Conservation (phyloP, 768 basidiomycete species). For the Panaeolus cyanescens region DNA sequence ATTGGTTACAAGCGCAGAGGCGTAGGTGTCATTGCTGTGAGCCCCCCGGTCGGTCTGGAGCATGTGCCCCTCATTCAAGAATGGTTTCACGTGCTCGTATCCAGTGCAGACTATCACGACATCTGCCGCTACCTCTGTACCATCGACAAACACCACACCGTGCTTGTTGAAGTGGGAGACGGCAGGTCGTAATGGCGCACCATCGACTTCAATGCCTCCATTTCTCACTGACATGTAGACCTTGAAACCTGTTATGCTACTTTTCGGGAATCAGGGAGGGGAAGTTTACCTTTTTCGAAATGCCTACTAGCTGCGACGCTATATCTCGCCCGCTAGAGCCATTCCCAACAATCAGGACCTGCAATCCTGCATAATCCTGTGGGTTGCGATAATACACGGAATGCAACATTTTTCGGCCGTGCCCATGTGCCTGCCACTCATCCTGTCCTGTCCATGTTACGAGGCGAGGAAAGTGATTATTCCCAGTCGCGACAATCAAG, state of each 20-base stretch:
- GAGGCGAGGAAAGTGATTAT: constrained; percentile 52
- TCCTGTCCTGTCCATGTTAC: constrained; percentile 49
- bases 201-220: constrained; percentile 18
- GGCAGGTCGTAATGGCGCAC: constrained; percentile 38
- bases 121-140: constrained; percentile 43
- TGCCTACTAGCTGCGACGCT: constrained; percentile 39
- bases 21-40: constrained; percentile 24
- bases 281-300: constrained; percentile 43
- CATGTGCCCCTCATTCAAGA: constrained; percentile 32
- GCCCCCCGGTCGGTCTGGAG: constrained; percentile 31
- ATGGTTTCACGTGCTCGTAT: constrained; percentile 54
- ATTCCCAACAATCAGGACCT: constrained; percentile 45
- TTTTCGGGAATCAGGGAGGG: not conserved
- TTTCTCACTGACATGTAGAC: constrained; percentile 35
- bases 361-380: constrained; percentile 38
- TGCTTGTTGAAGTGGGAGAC: constrained; percentile 50
- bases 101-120: constrained; percentile 56
- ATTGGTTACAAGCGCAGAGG: constrained; percentile 44
- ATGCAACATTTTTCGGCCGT: constrained; percentile 45
- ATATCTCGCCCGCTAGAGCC: constrained; percentile 54
- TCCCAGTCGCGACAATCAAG: constrained; percentile 56
- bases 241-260: constrained; percentile 8
- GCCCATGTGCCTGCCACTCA: constrained; percentile 40
- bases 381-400: constrained; percentile 56
- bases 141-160: constrained; percentile 49